A percentile compares a stretch with the other conserved stretches of the same genome.
Conservation (phyloP, 208 protist species). For the Leishmania martiniquensis region DNA sequence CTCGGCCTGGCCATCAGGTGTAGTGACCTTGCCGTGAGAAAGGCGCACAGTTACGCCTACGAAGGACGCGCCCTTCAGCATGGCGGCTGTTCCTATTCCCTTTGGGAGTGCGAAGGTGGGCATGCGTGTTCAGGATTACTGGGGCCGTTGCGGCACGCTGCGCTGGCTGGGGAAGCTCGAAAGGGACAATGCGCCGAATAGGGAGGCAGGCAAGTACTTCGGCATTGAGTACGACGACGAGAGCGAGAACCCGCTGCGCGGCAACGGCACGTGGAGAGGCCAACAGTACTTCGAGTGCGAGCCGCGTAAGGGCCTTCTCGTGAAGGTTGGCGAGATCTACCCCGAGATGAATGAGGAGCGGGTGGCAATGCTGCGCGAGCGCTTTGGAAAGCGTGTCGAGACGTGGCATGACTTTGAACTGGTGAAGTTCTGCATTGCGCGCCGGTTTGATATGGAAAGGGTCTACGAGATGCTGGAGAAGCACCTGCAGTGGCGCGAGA, state of each 20-base stretch:
- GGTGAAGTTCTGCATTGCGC: constrained; percentile 87
- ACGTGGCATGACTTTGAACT: constrained; percentile 83
- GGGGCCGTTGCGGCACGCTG: constrained; percentile 63
- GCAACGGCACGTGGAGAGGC: constrained; percentile 61
- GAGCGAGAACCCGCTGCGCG: constrained; percentile 46
- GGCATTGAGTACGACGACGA: constrained; percentile 74
- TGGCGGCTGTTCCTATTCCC: constrained; percentile 14
- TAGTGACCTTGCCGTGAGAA: neutral
- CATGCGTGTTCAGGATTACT: constrained; percentile 82
- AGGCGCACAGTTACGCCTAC: neutral
- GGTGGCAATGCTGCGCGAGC: constrained; percentile 46
- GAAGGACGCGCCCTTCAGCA: neutral
- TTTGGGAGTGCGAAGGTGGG: constrained; percentile 50
- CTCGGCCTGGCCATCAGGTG: neutral
- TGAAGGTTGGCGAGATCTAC: constrained; percentile 52
- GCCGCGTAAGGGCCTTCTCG: constrained; percentile 45
- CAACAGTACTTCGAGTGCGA: constrained; percentile 62
- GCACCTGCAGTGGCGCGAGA: constrained; percentile 71
- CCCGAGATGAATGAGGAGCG: constrained; percentile 56
- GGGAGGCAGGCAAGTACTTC: constrained; percentile 52
- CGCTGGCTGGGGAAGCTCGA: constrained; percentile 67
- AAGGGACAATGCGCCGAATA: constrained; percentile 50
- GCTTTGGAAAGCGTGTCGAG: constrained; percentile 66
- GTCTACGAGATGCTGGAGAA: constrained; percentile 77
- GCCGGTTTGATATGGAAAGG: constrained; percentile 76